A percentile compares a stretch with the other conserved stretches of the same genome.
Conservation (phyloP, 129 eudicot genomes). For the Saussurea involucrata region DNA sequence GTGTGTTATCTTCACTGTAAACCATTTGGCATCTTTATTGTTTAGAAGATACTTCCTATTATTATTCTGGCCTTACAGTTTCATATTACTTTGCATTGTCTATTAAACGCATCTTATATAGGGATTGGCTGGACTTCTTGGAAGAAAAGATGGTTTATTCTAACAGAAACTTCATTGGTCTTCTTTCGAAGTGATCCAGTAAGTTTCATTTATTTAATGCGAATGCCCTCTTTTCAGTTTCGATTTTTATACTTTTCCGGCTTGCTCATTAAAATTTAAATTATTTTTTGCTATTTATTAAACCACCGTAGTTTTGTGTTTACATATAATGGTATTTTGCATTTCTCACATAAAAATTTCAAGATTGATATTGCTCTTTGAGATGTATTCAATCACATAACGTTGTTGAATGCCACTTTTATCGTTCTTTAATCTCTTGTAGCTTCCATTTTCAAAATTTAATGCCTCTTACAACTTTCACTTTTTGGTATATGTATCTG, state of each 20-base stretch:
- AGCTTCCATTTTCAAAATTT: neutral
- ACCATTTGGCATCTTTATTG: neutral
- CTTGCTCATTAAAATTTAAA: too few species aligned
- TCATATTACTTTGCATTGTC: neutral
- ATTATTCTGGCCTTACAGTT: neutral
- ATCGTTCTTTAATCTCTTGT: neutral
- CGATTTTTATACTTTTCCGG: neutral
- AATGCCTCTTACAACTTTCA: neutral
- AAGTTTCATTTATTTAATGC: conserved; percentile 23
- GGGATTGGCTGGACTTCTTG: conserved; percentile 99
- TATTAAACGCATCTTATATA: conserved; percentile 18
- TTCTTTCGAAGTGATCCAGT: conserved; percentile 94
- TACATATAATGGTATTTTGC: too few species aligned
- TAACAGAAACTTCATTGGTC: conserved; percentile 86
- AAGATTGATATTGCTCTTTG: neutral
- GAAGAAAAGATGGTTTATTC: conserved; percentile 94
- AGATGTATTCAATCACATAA: too few species aligned
- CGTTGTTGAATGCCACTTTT: neutral
- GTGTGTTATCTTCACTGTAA: conserved; percentile 28
- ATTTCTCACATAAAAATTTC: neutral
- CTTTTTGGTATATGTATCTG: neutral
- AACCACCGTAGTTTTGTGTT: too few species aligned
- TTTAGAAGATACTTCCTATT: too few species aligned
- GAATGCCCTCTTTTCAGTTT: neutral
- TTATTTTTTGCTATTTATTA: too few species aligned